Evolutionary conservation across 2,329 filamentous ascomycete species (phyloP).

Genomic region (Curvularia sp.): DNA sequence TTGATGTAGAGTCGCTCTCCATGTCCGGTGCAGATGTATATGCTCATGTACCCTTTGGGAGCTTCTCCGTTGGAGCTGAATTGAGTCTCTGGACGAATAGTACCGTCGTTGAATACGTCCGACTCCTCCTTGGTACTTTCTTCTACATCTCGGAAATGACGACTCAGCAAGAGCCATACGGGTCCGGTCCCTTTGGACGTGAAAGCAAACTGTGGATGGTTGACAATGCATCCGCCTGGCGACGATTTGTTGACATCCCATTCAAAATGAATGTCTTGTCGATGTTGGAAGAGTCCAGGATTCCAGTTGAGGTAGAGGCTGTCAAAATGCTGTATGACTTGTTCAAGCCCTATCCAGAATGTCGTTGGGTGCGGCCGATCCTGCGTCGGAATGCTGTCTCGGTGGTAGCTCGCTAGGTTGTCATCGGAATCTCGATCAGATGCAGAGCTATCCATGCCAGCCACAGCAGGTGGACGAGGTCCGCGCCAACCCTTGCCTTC

Average conservation of each 20-base stretch:
- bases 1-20: conserved; percentile 77
- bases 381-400: conserved; percentile 38
- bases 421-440: conserved; percentile 23
- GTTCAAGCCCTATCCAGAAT: conserved; percentile 92
- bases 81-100: conserved; percentile 31
- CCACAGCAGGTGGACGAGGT: conserved; percentile 33
- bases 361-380: conserved; percentile 67
- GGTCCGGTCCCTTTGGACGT: conserved; percentile 62
- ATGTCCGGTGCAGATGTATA: conserved; percentile 77
- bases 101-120: conserved; percentile 44
- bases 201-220: conserved; percentile 67
- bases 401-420: conserved; percentile 32
- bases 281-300: conserved; percentile 77
- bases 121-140: conserved; percentile 47
- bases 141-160: conserved; percentile 74
- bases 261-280: conserved; percentile 87
- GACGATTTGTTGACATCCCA: conserved; percentile 70
- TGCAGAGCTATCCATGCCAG: conserved; percentile 26
- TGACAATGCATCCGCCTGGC: conserved; percentile 76
- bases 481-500: conserved; percentile 78
- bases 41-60: conserved; percentile 78
- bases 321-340: conserved; percentile 89
- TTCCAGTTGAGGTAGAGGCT: conserved; percentile 99
- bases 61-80: conserved; percentile 38
- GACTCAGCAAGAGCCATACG: conserved; percentile 84